Evolutionary conservation across 371 early-diverging fungal genomes (phyloP), one percentile per base, ranked within the genome.

Genomic region (Mortierella polycephala): DNA sequence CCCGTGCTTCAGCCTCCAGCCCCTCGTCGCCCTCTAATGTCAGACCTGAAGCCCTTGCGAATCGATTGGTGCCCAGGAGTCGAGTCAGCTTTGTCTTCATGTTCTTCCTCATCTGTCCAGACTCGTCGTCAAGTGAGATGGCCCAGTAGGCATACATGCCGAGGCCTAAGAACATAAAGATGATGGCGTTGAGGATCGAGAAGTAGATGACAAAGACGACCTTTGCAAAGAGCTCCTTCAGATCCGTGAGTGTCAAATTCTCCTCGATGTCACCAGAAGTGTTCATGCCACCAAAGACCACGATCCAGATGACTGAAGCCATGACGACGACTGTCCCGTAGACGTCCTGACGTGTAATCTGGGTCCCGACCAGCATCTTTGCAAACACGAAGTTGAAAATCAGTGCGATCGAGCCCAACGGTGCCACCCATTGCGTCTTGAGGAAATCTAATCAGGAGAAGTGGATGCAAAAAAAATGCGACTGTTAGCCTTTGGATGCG

Each of bases 371-470:
- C 41, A 92, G 81, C 57, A 89, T 82, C 81, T 88, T 87, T 44
- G 92, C 92, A 80, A 92, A 89, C 16, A 92, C 64, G 73, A 90
- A 90, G 74, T 92, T 92, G 74, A 89, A 90, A 62, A 92, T 89
- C 39, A 92, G 81, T 10, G 92, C 89, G 21, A 88, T 85, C 52
- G 90, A 87, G n/a, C 90, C 90, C 47, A 92, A 74, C 39, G 92
- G 90, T 50, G 92, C 92, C 39, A 90, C 91, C 91, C 90, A 90
- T 82, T 90, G 90, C n/a, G 91, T 88, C 71, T 90, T 90, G 46
- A 92, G 83, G 70, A 86, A 90, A 71, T 92, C 91, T 89, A 83
- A n/a, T n/a, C n/a, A n/a, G n/a, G n/a, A n/a, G n/a, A n/a, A n/a
- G n/a, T n/a, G n/a, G n/a, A n/a, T n/a, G n/a, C n/a, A n/a, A n/a